Percentiles rank a stretch among this genome's conserved stretches.
phyloP scores from a whole-genome alignment of 768 basidiomycete genomes.

The Psilocybe azurescens region DNA sequence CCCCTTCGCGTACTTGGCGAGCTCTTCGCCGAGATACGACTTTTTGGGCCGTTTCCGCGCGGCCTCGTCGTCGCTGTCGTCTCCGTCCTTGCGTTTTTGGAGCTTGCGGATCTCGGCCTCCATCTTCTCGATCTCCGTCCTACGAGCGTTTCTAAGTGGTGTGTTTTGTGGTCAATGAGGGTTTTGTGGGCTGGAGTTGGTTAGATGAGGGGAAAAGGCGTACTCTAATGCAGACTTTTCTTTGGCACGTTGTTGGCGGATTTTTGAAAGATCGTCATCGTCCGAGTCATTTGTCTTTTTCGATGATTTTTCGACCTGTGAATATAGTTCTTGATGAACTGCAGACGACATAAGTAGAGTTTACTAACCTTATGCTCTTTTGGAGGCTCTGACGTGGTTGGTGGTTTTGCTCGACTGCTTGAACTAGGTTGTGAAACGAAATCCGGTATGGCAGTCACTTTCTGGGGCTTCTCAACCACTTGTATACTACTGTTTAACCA shows the following conservation, averaged over 20 bases:
- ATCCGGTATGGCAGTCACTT: constrained; percentile 40
- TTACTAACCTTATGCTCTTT: constrained; percentile 21
- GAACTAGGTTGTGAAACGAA: constrained; percentile 38
- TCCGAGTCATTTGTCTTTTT: constrained; percentile 45
- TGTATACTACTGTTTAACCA: too few species aligned
- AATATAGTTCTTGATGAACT: background rate
- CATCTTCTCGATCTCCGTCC: constrained; percentile 84
- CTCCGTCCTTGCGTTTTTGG: constrained; percentile 59
- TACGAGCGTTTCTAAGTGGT: constrained; percentile 58
- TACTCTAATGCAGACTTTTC: constrained; percentile 72
- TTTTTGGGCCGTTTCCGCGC: constrained; percentile 61
- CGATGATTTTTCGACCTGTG: constrained; percentile 32
- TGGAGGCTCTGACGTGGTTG: constrained; percentile 8
- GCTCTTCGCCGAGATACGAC: constrained; percentile 81
- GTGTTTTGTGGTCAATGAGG: background rate
- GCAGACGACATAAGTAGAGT: background rate
- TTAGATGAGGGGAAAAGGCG: constrained; percentile 16
- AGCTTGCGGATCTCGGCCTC: constrained; percentile 88
- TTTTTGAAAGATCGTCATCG: constrained; percentile 63
- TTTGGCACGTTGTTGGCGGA: constrained; percentile 76
- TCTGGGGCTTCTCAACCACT: constrained; percentile 45
- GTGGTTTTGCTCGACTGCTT: constrained; percentile 19
- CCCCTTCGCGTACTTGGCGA: constrained; percentile 78
- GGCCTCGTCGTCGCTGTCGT: constrained; percentile 68
- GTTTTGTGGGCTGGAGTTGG: background rate